Evolutionary conservation across 768 basidiomycete genomes (phyloP).

Genomic region (Exidia glandulosa): DNA sequence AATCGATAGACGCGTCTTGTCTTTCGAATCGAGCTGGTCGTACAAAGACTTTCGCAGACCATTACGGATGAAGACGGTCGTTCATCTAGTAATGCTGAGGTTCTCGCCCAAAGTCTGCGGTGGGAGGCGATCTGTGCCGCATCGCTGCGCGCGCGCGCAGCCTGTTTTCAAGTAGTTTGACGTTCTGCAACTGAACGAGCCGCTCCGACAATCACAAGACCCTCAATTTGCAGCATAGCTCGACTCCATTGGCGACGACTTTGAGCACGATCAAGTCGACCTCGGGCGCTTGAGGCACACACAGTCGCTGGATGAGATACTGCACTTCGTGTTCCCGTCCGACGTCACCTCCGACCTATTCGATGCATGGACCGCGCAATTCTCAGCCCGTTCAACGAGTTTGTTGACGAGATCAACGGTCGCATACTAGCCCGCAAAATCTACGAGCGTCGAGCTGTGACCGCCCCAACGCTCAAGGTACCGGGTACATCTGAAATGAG

Average conservation of each 20-base stretch:
- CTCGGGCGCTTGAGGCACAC: neutral
- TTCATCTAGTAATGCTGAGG: too few relatives aligned
- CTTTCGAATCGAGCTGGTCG: too few relatives aligned
- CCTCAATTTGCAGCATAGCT: neutral
- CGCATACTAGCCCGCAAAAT: too few relatives aligned
- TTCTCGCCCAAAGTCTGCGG: too few relatives aligned
- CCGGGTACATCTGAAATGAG: too few relatives aligned
- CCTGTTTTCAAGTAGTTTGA: neutral
- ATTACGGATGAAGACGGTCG: too few relatives aligned
- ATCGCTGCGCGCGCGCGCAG: neutral
- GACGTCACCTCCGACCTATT: neutral
- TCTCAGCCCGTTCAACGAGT: constrained; percentile 26
- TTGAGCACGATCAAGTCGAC: neutral
- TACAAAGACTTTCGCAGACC: too few relatives aligned
- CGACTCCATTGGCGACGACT: neutral
- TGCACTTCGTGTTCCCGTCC: neutral
- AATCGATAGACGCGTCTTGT: too few relatives aligned
- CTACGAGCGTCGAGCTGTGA: too few relatives aligned
- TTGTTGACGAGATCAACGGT: constrained; percentile 26
- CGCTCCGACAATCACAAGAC: neutral
- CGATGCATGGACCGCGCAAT: constrained; percentile 21
- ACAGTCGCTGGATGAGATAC: neutral
- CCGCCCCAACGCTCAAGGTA: too few relatives aligned
- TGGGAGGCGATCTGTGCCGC: neutral
- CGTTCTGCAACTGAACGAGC: neutral